Evolutionary conservation across 2,329 filamentous ascomycete genomes (phyloP), one percentile per base, ranked within the genome.

Genomic region (Exophiala lecanii-corni): DNA sequence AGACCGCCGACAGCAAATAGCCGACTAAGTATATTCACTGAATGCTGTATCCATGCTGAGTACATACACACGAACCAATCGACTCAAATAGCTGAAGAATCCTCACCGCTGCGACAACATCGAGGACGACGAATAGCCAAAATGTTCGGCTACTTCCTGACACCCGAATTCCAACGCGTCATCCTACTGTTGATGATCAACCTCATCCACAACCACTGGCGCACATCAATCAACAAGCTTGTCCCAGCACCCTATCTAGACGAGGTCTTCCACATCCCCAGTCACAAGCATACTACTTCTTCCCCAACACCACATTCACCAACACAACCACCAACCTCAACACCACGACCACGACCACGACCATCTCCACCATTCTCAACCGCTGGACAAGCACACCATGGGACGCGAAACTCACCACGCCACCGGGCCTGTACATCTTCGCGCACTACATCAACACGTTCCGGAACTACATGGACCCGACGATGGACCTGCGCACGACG

Each of bases 391-490:
- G 23, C 6, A 12, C 7, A 26, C 74, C 86, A 43, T 98, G 92
- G 92, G 89, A 98, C 64, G 84, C 91, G 47, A 98, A 97, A 63
- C 92, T 98, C 60, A 98, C 92, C 0, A 98, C 92, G 1, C 92
- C 92, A 1, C 91, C 92, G 0, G 92, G 89, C 23, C 69, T 98
- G 70, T 89, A 73, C 58, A 72, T 70, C 35, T 61, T 54, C 53
- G 64, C 65, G 69, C 88, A 72, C 62, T 69, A 45, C 4, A 38
- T 56, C 48, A 55, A 45, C 31, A 39, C 44, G 32, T 75, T 79
- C 50, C 78, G 79, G 35, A 68, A 65, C 15, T 59, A 72, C 25
- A 65, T 79, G 33, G 75, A 79, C 59, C 55, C 62, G 15, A 32
- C 23, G 3, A 7, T 41, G 15, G 39, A 47, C 31, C 31, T 50